phyloP scores from a whole-genome alignment of 2,329 filamentous ascomycete species.

The Ophiostoma fasciatum region DNA sequence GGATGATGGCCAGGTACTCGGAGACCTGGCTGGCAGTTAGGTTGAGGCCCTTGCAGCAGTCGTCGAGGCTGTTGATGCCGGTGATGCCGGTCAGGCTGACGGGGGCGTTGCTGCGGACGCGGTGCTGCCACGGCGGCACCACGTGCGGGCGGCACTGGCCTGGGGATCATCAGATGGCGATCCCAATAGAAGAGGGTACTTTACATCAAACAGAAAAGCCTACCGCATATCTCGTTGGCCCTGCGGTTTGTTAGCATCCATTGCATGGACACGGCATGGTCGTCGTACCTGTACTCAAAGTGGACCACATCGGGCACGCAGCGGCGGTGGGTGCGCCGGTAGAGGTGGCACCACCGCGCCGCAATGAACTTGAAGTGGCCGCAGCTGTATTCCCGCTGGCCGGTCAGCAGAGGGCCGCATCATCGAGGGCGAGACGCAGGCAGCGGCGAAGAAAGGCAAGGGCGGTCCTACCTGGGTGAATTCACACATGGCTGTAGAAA shows the following conservation, averaged over 20 bases:
- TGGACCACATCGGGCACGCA: constrained; percentile 20
- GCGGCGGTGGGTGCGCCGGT: constrained; percentile 19
- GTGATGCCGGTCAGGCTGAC: constrained; percentile 7
- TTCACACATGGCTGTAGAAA: constrained; percentile 40
- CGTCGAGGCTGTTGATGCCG: constrained; percentile 8
- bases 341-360: constrained; percentile 20
- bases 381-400: constrained; percentile 18
- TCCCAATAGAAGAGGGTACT: no score
- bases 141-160: constrained; percentile 24
- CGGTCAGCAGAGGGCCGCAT: no score
- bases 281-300: constrained; percentile 19
- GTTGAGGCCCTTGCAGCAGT: constrained; percentile 1
- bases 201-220: no score
- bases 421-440: no score
- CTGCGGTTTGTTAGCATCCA: no score
- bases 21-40: neutral
- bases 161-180: no score
- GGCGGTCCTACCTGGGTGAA: constrained; percentile 30
- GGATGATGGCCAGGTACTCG: no score
- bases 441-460: neutral
- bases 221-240: neutral
- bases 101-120: constrained; percentile 19
- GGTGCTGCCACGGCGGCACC: constrained; percentile 21
- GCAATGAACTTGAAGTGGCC: constrained; percentile 23
- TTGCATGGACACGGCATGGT: no score